These are phyloP conservation scores for Aspergillus transmontanensis DNA, from an alignment of 2,329 filamentous ascomycete genomes.

Conservation along the genomic window DNA sequence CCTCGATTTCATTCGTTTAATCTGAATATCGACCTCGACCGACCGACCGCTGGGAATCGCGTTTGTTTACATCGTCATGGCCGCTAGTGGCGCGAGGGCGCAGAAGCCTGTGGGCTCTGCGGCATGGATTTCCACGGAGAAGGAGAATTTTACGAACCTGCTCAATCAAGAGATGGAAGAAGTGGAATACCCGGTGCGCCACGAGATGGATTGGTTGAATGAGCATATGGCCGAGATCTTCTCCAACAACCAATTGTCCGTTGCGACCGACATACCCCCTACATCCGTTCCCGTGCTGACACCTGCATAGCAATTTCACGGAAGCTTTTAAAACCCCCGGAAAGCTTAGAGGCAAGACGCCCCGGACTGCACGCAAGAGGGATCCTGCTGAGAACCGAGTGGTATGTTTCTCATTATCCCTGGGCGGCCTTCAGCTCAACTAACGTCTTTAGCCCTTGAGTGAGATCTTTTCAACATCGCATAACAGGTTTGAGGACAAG, in stretches of 20 bases:
- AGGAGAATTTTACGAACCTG: conserved; percentile 74
- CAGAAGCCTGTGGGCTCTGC: conserved; percentile 71
- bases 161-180: conserved; percentile 84
- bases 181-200: conserved; percentile 86
- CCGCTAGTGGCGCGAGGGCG: conserved; percentile 39
- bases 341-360: conserved; percentile 53
- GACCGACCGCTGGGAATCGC: conserved; percentile 13
- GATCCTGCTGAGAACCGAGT: conserved; percentile 46
- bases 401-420: conserved; percentile 36
- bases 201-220: conserved; percentile 97
- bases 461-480: conserved; percentile 49
- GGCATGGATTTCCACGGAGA: conserved; percentile 84
- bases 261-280: conserved; percentile 28
- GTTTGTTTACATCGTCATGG: conserved; percentile 46
- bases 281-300: conserved; percentile 31
- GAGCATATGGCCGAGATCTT: conserved; percentile 98
- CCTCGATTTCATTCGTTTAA: conserved; percentile 1
- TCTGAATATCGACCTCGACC: not conserved
- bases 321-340: conserved; percentile 82
- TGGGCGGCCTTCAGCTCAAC: not conserved
- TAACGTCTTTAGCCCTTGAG: conserved; percentile 44
- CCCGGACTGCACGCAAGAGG: conserved; percentile 48
- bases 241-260: conserved; percentile 81
- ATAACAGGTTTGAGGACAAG: conserved; percentile 39
- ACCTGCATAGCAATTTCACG: conserved; percentile 71